A percentile compares a stretch with the other conserved stretches of the same genome.
These are phyloP conservation scores for Jasminum sambac DNA, from an alignment of 257 asterid species.

Conservation along the genomic window DNA sequence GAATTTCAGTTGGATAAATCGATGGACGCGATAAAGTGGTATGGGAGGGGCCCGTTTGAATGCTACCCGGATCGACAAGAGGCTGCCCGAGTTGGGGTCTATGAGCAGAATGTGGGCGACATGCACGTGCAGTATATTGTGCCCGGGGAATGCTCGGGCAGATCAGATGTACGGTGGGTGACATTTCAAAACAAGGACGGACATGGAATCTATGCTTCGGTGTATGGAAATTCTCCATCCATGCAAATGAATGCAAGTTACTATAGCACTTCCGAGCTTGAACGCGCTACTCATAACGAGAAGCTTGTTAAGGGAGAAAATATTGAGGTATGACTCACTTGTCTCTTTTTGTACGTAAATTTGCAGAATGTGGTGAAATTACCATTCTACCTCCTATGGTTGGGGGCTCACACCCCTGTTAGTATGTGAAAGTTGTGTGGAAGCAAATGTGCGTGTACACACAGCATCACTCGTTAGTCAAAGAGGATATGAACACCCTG, in stretches of 20 bases:
- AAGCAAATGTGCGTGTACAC: no score
- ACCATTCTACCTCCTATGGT: no score
- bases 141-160: slow-evolving; percentile 79
- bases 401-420: no score
- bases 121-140: slow-evolving; percentile 91
- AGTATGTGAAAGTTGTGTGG: no score
- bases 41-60: slow-evolving; percentile 92
- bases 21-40: slow-evolving; percentile 73
- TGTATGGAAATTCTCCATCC: slow-evolving; percentile 67
- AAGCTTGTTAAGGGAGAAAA: slow-evolving; percentile 65
- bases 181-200: slow-evolving; percentile 70
- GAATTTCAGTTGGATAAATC: slow-evolving; percentile 77
- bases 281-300: slow-evolving; percentile 69
- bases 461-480: no score
- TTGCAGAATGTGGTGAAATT: no score
- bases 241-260: slow-evolving; percentile 94
- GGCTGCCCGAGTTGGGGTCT: slow-evolving; percentile 80
- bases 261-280: slow-evolving; percentile 91
- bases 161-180: slow-evolving; percentile 96
- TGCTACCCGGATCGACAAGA: slow-evolving; percentile 97
- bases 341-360: not conserved
- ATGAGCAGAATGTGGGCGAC: slow-evolving; percentile 63
- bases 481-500: no score
- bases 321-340: slow-evolving; percentile 64
- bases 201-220: slow-evolving; percentile 73